phyloP scores from a whole-genome alignment of 441 rosid genomes.

The Croton setiger region DNA sequence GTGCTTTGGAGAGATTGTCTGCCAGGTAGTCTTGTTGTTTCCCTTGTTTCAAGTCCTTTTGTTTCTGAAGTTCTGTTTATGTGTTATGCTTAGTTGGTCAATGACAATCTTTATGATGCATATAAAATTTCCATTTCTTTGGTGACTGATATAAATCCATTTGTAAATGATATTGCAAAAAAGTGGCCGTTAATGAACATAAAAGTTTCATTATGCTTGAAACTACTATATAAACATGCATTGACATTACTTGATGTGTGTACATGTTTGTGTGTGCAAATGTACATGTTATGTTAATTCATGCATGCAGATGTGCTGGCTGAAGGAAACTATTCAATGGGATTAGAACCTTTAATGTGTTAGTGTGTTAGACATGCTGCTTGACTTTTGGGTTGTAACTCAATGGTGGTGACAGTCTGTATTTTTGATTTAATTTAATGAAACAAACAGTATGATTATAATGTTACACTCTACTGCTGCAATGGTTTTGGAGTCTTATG shows the following conservation, averaged over 20 bases:
- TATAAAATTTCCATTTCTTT: background rate
- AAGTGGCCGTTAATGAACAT: background rate
- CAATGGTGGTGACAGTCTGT: too few relatives aligned
- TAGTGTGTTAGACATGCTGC: background rate
- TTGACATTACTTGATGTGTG: background rate
- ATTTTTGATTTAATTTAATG: too few relatives aligned
- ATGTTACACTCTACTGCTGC: background rate
- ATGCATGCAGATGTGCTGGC: background rate
- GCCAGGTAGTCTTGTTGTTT: conserved; percentile 43
- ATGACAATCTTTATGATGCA: background rate
- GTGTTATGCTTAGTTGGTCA: background rate
- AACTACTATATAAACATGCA: background rate
- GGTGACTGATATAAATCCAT: background rate
- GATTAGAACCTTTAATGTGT: background rate
- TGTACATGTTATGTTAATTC: background rate
- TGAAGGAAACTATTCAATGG: background rate
- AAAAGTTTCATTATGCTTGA: background rate
- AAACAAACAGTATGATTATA: background rate
- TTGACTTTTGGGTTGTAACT: too few relatives aligned
- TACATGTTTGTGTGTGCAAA: background rate
- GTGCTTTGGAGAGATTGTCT: conserved; percentile 71
- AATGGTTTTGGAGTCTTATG: background rate
- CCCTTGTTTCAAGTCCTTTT: conserved; percentile 14
- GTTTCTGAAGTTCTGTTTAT: background rate
- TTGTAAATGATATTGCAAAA: background rate